A percentile compares a stretch with the other conserved stretches of the same genome.
Conservation (phyloP, 352 stramenopile species). For the Phytophthora multivora region DNA sequence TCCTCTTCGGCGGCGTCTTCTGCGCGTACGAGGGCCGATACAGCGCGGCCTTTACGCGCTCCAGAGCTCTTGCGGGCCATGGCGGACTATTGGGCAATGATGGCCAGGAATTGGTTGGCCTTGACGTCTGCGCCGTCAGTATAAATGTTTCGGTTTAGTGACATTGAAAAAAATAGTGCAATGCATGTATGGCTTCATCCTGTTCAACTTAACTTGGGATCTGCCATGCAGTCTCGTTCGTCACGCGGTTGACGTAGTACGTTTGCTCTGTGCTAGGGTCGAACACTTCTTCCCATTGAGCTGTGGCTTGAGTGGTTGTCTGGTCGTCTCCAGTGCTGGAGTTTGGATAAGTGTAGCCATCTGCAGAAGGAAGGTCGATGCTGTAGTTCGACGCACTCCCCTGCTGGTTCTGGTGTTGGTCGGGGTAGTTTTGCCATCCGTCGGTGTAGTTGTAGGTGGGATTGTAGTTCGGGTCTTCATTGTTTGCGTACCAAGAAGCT, state of each 20-base stretch:
- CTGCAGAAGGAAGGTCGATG: slow-evolving; percentile 5
- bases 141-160: slow-evolving; percentile 6
- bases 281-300: slow-evolving; percentile 69
- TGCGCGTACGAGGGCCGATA: slow-evolving; percentile 68
- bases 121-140: slow-evolving; percentile 12
- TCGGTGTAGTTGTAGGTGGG: neutral
- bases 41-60: slow-evolving; percentile 36
- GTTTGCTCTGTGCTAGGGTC: slow-evolving; percentile 49
- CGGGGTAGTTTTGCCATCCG: slow-evolving; percentile 8
- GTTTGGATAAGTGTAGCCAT: slow-evolving; percentile 1
- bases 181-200: too few relatives aligned
- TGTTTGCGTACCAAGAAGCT: slow-evolving; percentile 5
- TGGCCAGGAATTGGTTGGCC: slow-evolving; percentile 21
- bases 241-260: slow-evolving; percentile 76
- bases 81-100: slow-evolving; percentile 18
- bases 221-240: slow-evolving; percentile 64
- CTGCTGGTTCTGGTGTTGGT: neutral
- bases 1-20: slow-evolving; percentile 81
- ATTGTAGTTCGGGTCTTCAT: neutral
- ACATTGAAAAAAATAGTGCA: neutral
- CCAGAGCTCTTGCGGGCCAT: slow-evolving; percentile 53
- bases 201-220: too few relatives aligned
- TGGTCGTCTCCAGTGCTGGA: neutral
- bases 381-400: slow-evolving; percentile 11
- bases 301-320: neutral